phyloP scores from a whole-genome alignment of 2,329 filamentous ascomycete species.

The Diaporthe helianthi region DNA sequence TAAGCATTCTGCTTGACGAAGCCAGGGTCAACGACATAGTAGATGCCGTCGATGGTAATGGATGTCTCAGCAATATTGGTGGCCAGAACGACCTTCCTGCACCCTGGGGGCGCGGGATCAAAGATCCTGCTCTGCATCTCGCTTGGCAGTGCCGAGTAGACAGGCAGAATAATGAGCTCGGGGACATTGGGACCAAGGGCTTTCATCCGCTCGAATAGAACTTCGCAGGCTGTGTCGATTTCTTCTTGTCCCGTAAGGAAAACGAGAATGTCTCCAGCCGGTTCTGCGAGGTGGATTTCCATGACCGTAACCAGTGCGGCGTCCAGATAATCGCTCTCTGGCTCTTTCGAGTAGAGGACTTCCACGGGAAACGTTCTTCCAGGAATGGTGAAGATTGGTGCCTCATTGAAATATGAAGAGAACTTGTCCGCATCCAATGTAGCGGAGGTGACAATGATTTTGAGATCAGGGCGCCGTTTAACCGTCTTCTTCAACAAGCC shows the following conservation, averaged over 20 bases:
- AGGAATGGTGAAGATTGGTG: slow-evolving; percentile 95
- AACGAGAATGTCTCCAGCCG: slow-evolving; percentile 90
- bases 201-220: slow-evolving; percentile 95
- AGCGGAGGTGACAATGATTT: slow-evolving; percentile 95
- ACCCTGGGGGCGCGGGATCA: slow-evolving; percentile 85
- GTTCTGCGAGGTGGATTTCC: slow-evolving; percentile 96
- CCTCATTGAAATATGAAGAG: slow-evolving; percentile 93
- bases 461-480: slow-evolving; percentile 83
- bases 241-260: slow-evolving; percentile 98
- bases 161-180: slow-evolving; percentile 89
- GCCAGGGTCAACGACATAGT: slow-evolving; percentile 95
- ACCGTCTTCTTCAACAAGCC: slow-evolving; percentile 93
- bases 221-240: slow-evolving; percentile 94
- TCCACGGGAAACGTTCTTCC: slow-evolving; percentile 96
- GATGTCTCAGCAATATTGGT: slow-evolving; percentile 99
- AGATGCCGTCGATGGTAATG: slow-evolving; percentile 97
- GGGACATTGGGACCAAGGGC: slow-evolving; percentile 89
- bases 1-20: slow-evolving; percentile 99
- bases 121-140: slow-evolving; percentile 96
- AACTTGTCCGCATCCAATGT: slow-evolving; percentile 98
- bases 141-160: slow-evolving; percentile 92
- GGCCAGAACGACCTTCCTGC: slow-evolving; percentile 93
- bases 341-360: slow-evolving; percentile 92
- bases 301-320: slow-evolving; percentile 95
- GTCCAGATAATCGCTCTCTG: slow-evolving; percentile 94